These are phyloP conservation scores for Tetrapyrgos nigripes DNA, from an alignment of 1,284 basidiomycete species.

Conservation along the genomic window DNA sequence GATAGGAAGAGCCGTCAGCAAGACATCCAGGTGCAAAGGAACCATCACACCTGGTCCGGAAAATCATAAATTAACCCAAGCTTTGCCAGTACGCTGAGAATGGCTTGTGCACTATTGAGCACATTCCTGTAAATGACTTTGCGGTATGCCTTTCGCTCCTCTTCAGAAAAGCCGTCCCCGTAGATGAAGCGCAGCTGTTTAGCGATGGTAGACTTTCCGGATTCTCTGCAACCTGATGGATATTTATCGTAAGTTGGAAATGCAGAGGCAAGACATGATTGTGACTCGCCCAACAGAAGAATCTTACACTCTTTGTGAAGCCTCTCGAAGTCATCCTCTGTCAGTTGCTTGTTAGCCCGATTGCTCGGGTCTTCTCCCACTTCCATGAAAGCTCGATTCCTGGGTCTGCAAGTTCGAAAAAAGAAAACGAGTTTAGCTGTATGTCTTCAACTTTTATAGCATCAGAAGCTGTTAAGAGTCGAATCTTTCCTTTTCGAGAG, in stretches of 20 bases:
- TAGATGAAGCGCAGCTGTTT: conserved; percentile 97
- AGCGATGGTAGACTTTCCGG: conserved; percentile 87
- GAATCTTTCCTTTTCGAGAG: too few relatives aligned
- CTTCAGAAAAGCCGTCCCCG: conserved; percentile 78
- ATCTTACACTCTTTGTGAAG: conserved; percentile 11
- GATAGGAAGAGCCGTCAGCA: too few relatives aligned
- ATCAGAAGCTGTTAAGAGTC: too few relatives aligned
- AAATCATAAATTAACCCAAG: conserved; percentile 75
- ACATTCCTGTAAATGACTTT: conserved; percentile 78
- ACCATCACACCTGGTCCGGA: conserved; percentile 59
- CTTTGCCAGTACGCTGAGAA: conserved; percentile 79
- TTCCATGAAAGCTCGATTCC: too few relatives aligned
- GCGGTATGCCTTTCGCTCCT: conserved; percentile 75
- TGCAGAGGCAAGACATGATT: background rate
- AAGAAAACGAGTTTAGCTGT: too few relatives aligned
- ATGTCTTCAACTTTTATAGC: too few relatives aligned
- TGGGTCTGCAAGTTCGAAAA: too few relatives aligned
- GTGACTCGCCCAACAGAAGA: conserved; percentile 6
- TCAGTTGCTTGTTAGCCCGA: conserved; percentile 6
- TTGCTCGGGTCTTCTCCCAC: conserved; percentile 10
- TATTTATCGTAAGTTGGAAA: background rate
- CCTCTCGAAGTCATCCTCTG: conserved; percentile 9
- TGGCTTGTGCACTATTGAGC: conserved; percentile 74
- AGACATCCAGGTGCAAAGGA: too few relatives aligned
- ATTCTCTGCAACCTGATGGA: conserved; percentile 47